Evolutionary conservation across 2,329 filamentous ascomycete genomes (phyloP).

Genomic region (Alternaria ventricosa): DNA sequence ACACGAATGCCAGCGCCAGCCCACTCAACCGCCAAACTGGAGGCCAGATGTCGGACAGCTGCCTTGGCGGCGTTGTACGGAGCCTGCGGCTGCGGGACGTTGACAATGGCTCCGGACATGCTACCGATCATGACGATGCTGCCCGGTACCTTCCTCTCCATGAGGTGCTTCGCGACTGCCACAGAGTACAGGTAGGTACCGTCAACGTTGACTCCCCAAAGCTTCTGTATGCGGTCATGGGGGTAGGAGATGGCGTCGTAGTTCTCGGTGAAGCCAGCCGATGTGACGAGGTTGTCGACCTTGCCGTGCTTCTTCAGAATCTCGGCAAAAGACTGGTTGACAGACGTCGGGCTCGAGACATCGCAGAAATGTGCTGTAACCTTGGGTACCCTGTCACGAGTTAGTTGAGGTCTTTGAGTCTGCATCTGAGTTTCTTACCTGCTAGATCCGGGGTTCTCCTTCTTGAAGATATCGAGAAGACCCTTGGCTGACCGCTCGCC

Average conservation of each 20-base stretch:
- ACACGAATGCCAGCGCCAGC: slow-evolving; percentile 85
- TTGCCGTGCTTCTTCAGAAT: slow-evolving; percentile 75
- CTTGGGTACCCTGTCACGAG: slow-evolving; percentile 67
- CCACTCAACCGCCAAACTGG: slow-evolving; percentile 93
- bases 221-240: slow-evolving; percentile 86
- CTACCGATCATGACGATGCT: slow-evolving; percentile 95
- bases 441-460: slow-evolving; percentile 78
- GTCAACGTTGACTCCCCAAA: slow-evolving; percentile 93
- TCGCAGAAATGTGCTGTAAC: slow-evolving; percentile 92
- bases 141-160: slow-evolving; percentile 77
- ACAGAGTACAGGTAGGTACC: slow-evolving; percentile 91
- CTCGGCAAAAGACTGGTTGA: slow-evolving; percentile 74
- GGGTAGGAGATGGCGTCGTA: slow-evolving; percentile 91
- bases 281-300: slow-evolving; percentile 91
- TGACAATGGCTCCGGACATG: slow-evolving; percentile 94
- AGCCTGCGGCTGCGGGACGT: slow-evolving; percentile 90
- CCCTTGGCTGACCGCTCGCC: slow-evolving; percentile 77
- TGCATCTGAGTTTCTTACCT: slow-evolving; percentile 55
- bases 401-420: slow-evolving; percentile 1
- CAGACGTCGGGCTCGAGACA: slow-evolving; percentile 80
- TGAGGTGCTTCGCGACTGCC: slow-evolving; percentile 84
- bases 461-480: slow-evolving; percentile 76
- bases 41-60: slow-evolving; percentile 84
- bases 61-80: slow-evolving; percentile 95
- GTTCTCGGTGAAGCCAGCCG: slow-evolving; percentile 97